Conservation (phyloP, 495 filamentous ascomycete species). For the Viridothelium virens region DNA sequence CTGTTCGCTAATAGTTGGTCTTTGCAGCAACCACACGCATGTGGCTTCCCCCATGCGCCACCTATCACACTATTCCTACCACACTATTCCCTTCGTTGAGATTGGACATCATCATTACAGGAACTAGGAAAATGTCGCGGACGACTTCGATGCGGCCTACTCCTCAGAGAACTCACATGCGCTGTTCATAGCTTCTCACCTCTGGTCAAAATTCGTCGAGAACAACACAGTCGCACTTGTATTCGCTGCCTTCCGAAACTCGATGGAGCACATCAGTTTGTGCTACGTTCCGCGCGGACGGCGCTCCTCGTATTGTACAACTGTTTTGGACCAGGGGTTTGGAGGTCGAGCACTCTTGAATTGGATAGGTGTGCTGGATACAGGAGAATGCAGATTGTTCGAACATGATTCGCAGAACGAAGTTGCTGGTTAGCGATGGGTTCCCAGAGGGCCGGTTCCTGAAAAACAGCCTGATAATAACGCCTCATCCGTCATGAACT, state of each 20-base stretch:
- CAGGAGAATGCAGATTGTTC: neutral
- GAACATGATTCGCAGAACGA: neutral
- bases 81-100: neutral
- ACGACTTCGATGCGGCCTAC: neutral
- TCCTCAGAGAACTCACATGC: neutral
- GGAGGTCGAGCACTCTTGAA: neutral
- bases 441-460: too few species aligned
- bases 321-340: too few species aligned
- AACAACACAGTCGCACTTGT: conserved; percentile 15
- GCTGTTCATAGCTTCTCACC: conserved; percentile 14
- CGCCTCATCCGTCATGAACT: too few species aligned
- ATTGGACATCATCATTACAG: neutral
- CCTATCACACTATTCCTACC: neutral
- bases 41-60: neutral
- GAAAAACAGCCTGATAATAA: too few species aligned
- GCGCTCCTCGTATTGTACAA: conserved; percentile 4
- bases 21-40: neutral
- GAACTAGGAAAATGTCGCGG: neutral
- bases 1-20: neutral
- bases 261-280: conserved; percentile 14
- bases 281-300: conserved; percentile 5
- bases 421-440: neutral
- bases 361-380: neutral
- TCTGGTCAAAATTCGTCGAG: conserved; percentile 13
- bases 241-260: conserved; percentile 13